These are phyloP conservation scores for Heracleum sosnowskyi DNA, from an alignment of 129 eudicot species.

Conservation along the genomic window DNA sequence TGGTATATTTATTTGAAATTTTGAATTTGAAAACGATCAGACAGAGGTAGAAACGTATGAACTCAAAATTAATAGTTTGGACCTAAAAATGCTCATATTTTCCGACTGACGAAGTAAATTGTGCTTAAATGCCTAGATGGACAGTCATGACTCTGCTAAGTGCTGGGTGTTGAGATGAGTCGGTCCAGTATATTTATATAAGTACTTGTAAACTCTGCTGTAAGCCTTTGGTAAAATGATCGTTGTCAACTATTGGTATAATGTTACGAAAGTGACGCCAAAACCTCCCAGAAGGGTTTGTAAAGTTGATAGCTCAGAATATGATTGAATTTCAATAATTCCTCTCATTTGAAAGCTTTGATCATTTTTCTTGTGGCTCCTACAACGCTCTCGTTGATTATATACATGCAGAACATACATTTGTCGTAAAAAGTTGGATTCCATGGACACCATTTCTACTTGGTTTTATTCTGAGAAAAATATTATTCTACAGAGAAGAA, in stretches of 20 bases:
- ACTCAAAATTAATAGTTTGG: too few species aligned
- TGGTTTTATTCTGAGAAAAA: not conserved
- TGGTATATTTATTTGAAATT: too few species aligned
- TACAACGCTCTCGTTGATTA: not conserved
- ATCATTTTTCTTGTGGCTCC: not conserved
- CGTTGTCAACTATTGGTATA: not conserved
- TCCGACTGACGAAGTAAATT: too few species aligned
- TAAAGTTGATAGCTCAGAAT: too few species aligned
- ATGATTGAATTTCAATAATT: not conserved
- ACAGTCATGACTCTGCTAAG: too few species aligned
- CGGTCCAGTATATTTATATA: too few species aligned
- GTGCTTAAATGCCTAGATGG: too few species aligned
- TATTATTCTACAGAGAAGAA: not conserved
- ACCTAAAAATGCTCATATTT: too few species aligned
- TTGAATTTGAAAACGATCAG: too few species aligned
- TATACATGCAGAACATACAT: not conserved
- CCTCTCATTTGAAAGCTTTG: not conserved
- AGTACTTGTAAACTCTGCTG: too few species aligned
- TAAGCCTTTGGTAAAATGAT: not conserved
- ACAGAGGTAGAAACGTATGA: too few species aligned
- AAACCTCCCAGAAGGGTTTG: not conserved
- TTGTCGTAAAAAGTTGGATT: not conserved
- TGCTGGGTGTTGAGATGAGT: too few species aligned
- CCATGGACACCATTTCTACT: not conserved
- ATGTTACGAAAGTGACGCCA: not conserved